Percentiles rank a stretch among this genome's conserved stretches.
phyloP scores from a whole-genome alignment of 1,284 basidiomycete genomes.

The Porphyrellus sp. region DNA sequence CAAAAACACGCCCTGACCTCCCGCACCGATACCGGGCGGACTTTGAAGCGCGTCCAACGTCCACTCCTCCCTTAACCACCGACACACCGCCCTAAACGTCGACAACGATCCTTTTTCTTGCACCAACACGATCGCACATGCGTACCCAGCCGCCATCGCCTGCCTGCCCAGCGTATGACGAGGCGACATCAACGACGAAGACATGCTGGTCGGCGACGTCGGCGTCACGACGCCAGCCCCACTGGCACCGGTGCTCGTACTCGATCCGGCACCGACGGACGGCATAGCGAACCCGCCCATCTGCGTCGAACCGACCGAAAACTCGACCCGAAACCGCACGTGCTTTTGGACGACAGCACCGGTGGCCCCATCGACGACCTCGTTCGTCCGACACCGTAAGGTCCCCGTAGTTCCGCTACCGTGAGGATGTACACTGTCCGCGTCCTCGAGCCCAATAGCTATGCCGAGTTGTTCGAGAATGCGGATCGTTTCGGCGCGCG shows the following conservation, averaged over 20 bases:
- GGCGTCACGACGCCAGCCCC: constrained; percentile 1
- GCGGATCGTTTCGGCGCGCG: constrained; percentile 61
- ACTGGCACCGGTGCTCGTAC: neutral
- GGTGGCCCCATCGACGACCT: constrained; percentile 43
- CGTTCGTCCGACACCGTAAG: constrained; percentile 67
- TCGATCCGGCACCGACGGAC: constrained; percentile 4
- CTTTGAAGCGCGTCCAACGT: constrained; percentile 37
- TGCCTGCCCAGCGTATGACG: constrained; percentile 33
- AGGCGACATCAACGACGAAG: constrained; percentile 20
- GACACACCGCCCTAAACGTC: constrained; percentile 75
- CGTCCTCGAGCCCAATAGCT: constrained; percentile 49
- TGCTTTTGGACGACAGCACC: constrained; percentile 50
- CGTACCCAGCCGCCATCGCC: constrained; percentile 19
- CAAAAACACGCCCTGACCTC: constrained; percentile 16
- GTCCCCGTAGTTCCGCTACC: constrained; percentile 27
- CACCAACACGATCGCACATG: constrained; percentile 60
- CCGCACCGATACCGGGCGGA: constrained; percentile 15
- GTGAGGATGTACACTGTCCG: constrained; percentile 34
- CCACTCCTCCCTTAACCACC: constrained; percentile 69
- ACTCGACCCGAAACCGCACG: constrained; percentile 62
- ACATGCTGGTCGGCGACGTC: constrained; percentile 11
- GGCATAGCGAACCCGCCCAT: constrained; percentile 18
- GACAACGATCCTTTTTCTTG: constrained; percentile 88
- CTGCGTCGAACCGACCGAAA: constrained; percentile 47
- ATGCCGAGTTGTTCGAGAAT: constrained; percentile 71